Evolutionary conservation across 352 stramenopile genomes (phyloP).

Genomic region (Phytophthora pini): DNA sequence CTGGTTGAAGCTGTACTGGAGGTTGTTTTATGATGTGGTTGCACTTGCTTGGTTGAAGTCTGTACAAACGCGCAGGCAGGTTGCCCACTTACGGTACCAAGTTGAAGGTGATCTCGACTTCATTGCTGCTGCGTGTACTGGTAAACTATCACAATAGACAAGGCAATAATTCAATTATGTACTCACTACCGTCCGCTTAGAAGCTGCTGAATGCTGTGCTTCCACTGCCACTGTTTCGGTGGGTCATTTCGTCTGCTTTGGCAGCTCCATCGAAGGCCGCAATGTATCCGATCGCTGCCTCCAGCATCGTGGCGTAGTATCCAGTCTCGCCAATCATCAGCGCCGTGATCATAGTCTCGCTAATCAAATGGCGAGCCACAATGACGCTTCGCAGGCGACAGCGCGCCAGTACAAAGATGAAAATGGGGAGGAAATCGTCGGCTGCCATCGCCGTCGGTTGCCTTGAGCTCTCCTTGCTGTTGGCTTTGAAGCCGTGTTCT

Average conservation of each 20-base stretch:
- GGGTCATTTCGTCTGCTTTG: constrained; percentile 8
- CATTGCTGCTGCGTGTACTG: not conserved
- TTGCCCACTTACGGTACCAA: too few species aligned
- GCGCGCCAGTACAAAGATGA: constrained; percentile 73
- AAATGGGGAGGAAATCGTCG: constrained; percentile 84
- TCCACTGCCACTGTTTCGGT: constrained; percentile 24
- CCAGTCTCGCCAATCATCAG: constrained; percentile 82
- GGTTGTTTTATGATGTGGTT: not conserved
- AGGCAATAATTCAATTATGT: not conserved
- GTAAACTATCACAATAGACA: not conserved
- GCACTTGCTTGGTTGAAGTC: not conserved
- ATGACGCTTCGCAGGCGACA: constrained; percentile 64
- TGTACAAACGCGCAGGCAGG: not conserved
- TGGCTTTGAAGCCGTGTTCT: constrained; percentile 43
- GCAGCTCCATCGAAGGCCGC: constrained; percentile 40
- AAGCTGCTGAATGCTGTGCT: constrained; percentile 28
- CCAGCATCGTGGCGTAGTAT: constrained; percentile 85
- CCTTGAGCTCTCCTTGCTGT: constrained; percentile 8
- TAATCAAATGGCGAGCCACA: constrained; percentile 69
- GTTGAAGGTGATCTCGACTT: too few species aligned
- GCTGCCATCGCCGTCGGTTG: constrained; percentile 55
- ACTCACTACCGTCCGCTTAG: constrained; percentile 2
- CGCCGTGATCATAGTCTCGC: constrained; percentile 77
- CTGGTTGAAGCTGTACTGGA: too few species aligned
- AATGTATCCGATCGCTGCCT: constrained; percentile 77